Conservation (phyloP, 176 grass and related monocot species). For the Oryza meridionalis region DNA sequence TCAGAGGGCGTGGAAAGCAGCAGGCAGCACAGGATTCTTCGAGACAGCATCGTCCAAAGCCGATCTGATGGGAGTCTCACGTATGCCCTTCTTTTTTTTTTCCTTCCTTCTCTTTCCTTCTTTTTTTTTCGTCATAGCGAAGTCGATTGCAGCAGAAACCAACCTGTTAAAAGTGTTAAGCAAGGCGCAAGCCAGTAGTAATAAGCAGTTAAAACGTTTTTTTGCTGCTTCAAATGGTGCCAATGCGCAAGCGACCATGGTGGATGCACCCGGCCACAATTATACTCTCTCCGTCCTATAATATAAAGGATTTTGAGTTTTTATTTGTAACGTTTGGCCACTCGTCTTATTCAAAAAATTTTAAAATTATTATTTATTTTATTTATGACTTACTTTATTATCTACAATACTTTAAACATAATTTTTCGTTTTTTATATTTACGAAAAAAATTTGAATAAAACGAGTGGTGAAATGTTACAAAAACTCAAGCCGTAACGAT, state of each 20-base stretch:
- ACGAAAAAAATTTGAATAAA: no score
- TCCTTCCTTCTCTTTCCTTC: background rate
- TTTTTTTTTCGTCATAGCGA: background rate
- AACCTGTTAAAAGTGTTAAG: background rate
- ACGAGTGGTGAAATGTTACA: no score
- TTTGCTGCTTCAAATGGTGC: background rate
- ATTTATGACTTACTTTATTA: no score
- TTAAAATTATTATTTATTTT: no score
- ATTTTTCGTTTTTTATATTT: no score
- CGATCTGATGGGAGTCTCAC: background rate
- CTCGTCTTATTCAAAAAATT: no score
- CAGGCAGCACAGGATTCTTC: conserved; percentile 26
- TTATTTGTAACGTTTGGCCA: no score
- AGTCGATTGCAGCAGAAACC: background rate
- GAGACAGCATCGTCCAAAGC: conserved; percentile 36
- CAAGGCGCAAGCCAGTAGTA: background rate
- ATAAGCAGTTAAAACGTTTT: background rate
- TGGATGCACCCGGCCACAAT: no score
- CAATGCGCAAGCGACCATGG: background rate
- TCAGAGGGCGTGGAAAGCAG: conserved; percentile 14
- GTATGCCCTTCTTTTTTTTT: background rate
- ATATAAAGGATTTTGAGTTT: no score
- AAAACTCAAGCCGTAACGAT: no score
- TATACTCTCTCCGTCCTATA: no score
- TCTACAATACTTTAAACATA: no score